Conservation (phyloP, 2,329 filamentous ascomycete genomes). For the Metarhizium brunneum region DNA sequence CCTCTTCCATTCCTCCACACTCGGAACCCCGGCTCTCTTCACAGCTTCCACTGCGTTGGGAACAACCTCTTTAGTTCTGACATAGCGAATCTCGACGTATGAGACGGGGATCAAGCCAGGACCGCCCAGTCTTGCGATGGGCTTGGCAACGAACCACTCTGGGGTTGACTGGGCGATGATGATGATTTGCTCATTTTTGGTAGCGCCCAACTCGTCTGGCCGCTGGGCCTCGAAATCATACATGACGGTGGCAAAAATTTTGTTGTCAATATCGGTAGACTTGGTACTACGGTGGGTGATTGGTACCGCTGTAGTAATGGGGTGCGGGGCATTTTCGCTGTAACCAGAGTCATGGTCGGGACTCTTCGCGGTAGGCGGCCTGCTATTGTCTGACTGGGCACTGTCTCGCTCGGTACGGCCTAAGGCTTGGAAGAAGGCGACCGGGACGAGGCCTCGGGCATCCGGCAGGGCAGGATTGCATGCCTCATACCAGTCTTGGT, state of each 20-base stretch:
- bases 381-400: conserved; percentile 53
- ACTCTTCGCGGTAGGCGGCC: conserved; percentile 40
- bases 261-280: conserved; percentile 56
- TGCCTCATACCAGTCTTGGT: conserved; percentile 94
- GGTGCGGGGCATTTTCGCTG: conserved; percentile 26
- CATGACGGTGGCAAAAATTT: conserved; percentile 94
- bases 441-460: conserved; percentile 84
- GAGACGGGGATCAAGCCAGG: conserved; percentile 93
- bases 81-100: conserved; percentile 93
- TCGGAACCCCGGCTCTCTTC: conserved; percentile 78
- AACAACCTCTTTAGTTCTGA: conserved; percentile 77
- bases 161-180: conserved; percentile 97
- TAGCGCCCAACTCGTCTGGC: conserved; percentile 92
- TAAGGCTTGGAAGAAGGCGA: conserved; percentile 85
- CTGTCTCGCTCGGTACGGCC: conserved; percentile 90
- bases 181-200: conserved; percentile 92
- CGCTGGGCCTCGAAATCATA: conserved; percentile 94
- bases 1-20: conserved; percentile 98
- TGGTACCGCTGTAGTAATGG: conserved; percentile 9
- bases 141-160: conserved; percentile 98
- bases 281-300: conserved; percentile 38
- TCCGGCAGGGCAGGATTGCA: conserved; percentile 87
- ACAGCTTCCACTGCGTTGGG: conserved; percentile 78
- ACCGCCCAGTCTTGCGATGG: conserved; percentile 92
- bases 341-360: conserved; percentile 90